Conservation (phyloP, 2,329 filamentous ascomycete genomes). For the Cordyceps javanica region DNA sequence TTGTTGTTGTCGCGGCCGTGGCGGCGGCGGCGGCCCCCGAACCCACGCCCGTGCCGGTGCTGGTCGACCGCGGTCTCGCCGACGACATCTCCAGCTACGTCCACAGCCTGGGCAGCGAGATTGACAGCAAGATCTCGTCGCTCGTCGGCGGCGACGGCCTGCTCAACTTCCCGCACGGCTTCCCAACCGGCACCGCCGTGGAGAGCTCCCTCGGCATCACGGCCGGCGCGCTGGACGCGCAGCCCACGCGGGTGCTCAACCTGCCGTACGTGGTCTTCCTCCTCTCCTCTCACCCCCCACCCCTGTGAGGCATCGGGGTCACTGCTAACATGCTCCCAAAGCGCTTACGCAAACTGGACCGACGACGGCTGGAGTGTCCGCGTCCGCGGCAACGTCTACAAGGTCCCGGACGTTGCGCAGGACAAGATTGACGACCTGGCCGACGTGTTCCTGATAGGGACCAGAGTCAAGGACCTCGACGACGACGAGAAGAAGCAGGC, state of each 20-base stretch:
- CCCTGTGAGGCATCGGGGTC: too few species aligned
- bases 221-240: conserved; percentile 51
- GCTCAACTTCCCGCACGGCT: conserved; percentile 57
- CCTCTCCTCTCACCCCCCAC: background rate
- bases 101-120: conserved; percentile 40
- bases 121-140: conserved; percentile 51
- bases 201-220: conserved; percentile 55
- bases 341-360: conserved; percentile 71
- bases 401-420: conserved; percentile 62
- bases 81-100: conserved; percentile 44
- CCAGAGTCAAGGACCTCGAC: conserved; percentile 48
- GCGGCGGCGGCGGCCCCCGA: too few species aligned
- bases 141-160: conserved; percentile 58
- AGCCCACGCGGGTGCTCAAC: conserved; percentile 66
- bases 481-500: conserved; percentile 57
- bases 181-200: conserved; percentile 54
- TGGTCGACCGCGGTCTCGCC: conserved; percentile 27
- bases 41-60: conserved; percentile 16
- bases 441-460: conserved; percentile 54
- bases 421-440: conserved; percentile 62
- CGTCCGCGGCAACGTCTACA: conserved; percentile 77
- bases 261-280: conserved; percentile 42
- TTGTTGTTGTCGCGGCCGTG: too few species aligned
- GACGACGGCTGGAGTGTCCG: conserved; percentile 69
- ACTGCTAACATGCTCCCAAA: conserved; percentile 23